These are phyloP conservation scores for Casaregolazyma suthepensis DNA, from an alignment of 1,139 yeast species.

Conservation along the genomic window DNA sequence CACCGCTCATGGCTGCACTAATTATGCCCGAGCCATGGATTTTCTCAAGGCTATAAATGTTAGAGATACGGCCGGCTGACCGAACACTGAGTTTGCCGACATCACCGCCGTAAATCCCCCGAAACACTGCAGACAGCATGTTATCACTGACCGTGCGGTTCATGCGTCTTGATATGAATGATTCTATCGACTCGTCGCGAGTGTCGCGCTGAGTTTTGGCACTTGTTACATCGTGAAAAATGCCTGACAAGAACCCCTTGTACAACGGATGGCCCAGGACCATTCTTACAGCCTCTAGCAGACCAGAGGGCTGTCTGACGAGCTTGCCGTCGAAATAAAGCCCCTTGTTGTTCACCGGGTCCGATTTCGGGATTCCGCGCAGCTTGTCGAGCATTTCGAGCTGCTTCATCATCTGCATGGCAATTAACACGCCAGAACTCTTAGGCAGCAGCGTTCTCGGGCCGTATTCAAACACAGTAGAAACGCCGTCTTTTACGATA, in stretches of 20 bases:
- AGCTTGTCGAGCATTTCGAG: conserved; percentile 42
- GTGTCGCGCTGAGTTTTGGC: conserved; percentile 28
- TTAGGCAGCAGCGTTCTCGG: conserved; percentile 39
- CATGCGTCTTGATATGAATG: conserved; percentile 64
- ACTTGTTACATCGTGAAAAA: conserved; percentile 35
- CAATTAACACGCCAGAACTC: conserved; percentile 31
- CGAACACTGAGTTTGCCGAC: conserved; percentile 51
- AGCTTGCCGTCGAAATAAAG: conserved; percentile 38
- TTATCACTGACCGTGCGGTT: conserved; percentile 56
- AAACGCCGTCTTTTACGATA: conserved; percentile 14
- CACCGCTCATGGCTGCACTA: conserved; percentile 35
- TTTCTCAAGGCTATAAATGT: conserved; percentile 51
- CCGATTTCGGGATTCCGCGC: conserved; percentile 43
- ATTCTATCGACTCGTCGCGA: conserved; percentile 65
- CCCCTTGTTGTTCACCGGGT: conserved; percentile 57
- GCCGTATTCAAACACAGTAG: conserved; percentile 34
- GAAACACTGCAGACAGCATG: conserved; percentile 71
- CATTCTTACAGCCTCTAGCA: conserved; percentile 23
- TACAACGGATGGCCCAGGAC: conserved; percentile 31
- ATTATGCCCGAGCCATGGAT: conserved; percentile 52
- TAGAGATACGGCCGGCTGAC: conserved; percentile 38
- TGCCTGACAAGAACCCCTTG: conserved; percentile 33
- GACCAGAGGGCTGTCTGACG: conserved; percentile 29
- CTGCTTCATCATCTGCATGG: conserved; percentile 35
- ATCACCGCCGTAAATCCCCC: conserved; percentile 93